These are phyloP conservation scores for Coemansia sp. DNA, from an alignment of 192 early-diverging fungal species.

Conservation along the genomic window DNA sequence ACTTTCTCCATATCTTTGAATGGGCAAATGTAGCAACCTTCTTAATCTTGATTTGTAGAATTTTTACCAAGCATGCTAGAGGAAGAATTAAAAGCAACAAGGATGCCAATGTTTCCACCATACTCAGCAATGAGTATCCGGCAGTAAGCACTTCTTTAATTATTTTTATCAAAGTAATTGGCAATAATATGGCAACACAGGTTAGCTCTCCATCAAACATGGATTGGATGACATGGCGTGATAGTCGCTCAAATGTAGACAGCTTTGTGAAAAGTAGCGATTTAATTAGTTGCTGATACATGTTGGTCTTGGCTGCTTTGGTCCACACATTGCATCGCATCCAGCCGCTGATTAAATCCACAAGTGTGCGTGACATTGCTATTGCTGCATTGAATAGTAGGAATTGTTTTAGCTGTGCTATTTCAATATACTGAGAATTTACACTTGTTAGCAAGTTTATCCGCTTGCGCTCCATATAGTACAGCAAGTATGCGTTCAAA, in stretches of 20 bases:
- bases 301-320: not conserved
- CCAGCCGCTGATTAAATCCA: not conserved
- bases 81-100: not conserved
- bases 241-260: constrained; percentile 17
- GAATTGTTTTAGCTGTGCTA: not conserved
- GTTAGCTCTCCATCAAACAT: constrained; percentile 4
- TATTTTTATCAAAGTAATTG: not conserved
- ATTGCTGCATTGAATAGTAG: constrained; percentile 2
- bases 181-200: not conserved
- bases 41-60: not conserved
- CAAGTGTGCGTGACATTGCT: not conserved
- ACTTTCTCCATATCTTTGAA: too few species aligned
- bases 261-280: constrained; percentile 8
- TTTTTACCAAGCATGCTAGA: too few species aligned
- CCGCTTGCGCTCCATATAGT: constrained; percentile 14
- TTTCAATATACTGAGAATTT: not conserved
- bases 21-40: too few species aligned
- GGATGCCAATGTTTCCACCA: not conserved
- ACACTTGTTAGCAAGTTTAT: constrained; percentile 7
- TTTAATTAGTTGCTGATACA: constrained; percentile 1
- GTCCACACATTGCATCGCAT: constrained; percentile 11
- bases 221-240: constrained; percentile 3
- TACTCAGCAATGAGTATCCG: constrained; percentile 8
- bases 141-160: not conserved
- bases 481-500: constrained; percentile 6